Conservation (phyloP, 2,329 filamentous ascomycete genomes). For the Beauveria pseudobassiana region DNA sequence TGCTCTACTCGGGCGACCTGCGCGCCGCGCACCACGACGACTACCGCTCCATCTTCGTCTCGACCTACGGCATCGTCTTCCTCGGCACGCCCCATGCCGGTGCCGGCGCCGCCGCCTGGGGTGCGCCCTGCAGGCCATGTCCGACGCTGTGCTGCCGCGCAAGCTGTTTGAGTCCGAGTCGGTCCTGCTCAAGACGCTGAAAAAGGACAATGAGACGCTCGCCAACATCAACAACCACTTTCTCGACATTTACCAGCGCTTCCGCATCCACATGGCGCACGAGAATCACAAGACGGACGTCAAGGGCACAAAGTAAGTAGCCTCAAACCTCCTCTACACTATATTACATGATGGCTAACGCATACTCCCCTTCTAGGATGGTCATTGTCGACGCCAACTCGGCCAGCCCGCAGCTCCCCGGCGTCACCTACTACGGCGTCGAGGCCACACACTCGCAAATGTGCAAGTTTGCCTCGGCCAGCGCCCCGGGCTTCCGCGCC, state of each 20-base stretch:
- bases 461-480: constrained; percentile 61
- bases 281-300: constrained; percentile 66
- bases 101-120: constrained; percentile 61
- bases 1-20: constrained; percentile 60
- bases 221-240: constrained; percentile 70
- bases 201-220: constrained; percentile 64
- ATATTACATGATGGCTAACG: neutral
- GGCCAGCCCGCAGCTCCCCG: constrained; percentile 60
- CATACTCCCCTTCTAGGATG: constrained; percentile 22
- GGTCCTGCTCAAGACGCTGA: constrained; percentile 62
- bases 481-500: constrained; percentile 56
- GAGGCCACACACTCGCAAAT: constrained; percentile 64
- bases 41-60: constrained; percentile 61
- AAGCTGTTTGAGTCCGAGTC: constrained; percentile 61
- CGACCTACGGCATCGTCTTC: constrained; percentile 70
- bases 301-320: constrained; percentile 46
- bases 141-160: constrained; percentile 55
- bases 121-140: constrained; percentile 59
- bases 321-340: neutral
- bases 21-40: constrained; percentile 53
- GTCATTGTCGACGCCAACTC: constrained; percentile 64
- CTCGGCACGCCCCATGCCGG: constrained; percentile 70
- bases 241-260: constrained; percentile 61
- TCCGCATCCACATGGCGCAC: constrained; percentile 69
- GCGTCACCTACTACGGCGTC: constrained; percentile 67